Conservation (phyloP, 148 eudicot species). For the Simmondsia chinensis region DNA sequence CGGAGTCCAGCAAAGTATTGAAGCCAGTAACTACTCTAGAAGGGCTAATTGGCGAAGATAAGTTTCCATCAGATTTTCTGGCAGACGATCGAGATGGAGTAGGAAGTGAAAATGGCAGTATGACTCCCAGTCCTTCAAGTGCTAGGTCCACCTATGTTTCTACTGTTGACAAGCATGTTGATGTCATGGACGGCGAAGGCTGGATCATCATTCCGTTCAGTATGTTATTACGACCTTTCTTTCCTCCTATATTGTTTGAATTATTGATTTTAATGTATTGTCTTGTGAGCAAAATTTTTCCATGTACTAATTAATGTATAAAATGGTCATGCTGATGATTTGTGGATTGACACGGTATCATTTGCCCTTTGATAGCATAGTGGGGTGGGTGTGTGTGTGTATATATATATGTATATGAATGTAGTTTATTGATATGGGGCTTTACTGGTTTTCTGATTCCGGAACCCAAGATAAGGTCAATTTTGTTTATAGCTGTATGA, state of each 20-base stretch:
- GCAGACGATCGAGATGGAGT: conserved; percentile 11
- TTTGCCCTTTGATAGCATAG: too few species aligned
- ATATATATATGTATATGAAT: too few species aligned
- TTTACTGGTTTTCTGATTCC: too few species aligned
- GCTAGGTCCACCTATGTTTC: conserved; percentile 32
- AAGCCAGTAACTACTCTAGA: conserved; percentile 42
- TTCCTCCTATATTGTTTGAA: background rate
- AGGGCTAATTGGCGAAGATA: conserved; percentile 58
- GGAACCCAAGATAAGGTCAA: too few species aligned
- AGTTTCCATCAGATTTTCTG: conserved; percentile 7
- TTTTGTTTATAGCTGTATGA: too few species aligned
- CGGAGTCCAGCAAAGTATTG: conserved; percentile 23
- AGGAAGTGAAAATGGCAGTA: conserved; percentile 21
- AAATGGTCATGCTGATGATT: too few species aligned
- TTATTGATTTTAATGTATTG: background rate
- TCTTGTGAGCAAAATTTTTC: background rate
- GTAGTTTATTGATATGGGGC: too few species aligned
- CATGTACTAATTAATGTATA: background rate
- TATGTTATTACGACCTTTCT: conserved; percentile 15
- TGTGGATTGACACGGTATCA: too few species aligned
- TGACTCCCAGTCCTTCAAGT: conserved; percentile 12
- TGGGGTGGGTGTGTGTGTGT: too few species aligned
- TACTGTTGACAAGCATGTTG: conserved; percentile 46
- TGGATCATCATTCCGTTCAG: conserved; percentile 71
- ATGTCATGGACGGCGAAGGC: conserved; percentile 74